A percentile compares a stretch with the other conserved stretches of the same genome.
Conservation (phyloP, 2,329 filamentous ascomycete genomes). For the Fusarium hainanense region DNA sequence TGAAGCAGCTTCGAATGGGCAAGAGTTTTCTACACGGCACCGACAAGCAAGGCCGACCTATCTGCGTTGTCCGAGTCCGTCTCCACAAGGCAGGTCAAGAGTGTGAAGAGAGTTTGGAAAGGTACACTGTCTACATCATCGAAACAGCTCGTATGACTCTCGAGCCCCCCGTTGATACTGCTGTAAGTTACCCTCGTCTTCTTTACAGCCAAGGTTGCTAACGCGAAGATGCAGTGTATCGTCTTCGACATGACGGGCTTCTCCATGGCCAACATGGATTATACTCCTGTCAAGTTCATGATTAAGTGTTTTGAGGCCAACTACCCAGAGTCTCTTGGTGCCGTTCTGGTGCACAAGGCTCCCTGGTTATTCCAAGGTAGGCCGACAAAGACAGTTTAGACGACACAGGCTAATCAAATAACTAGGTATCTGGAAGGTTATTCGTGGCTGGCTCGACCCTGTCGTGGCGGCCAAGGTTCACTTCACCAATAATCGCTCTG, state of each 20-base stretch:
- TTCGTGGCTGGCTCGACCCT: conserved; percentile 95
- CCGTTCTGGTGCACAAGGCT: conserved; percentile 92
- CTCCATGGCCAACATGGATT: conserved; percentile 97
- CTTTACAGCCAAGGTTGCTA: not conserved
- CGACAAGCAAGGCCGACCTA: conserved; percentile 85
- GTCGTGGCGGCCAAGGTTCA: conserved; percentile 95
- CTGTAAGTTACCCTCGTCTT: conserved; percentile 67
- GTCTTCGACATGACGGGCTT: conserved; percentile 97
- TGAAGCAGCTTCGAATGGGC: conserved; percentile 85
- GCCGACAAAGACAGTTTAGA: conserved; percentile 46
- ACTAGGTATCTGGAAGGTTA: conserved; percentile 92
- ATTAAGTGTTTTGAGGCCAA: conserved; percentile 99
- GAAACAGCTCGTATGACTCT: conserved; percentile 92
- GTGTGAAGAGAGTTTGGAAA: conserved; percentile 82
- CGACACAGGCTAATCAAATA: conserved; percentile 12
- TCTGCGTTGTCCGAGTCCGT: conserved; percentile 86
- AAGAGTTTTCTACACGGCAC: conserved; percentile 92
- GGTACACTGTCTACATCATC: conserved; percentile 92
- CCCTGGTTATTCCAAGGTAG: conserved; percentile 95
- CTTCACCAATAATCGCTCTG: conserved; percentile 85
- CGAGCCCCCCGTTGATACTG: conserved; percentile 84
- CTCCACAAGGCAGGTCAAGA: conserved; percentile 87
- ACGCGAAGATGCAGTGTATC: conserved; percentile 71
- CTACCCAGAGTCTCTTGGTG: conserved; percentile 91
- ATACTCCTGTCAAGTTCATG: conserved; percentile 97